A percentile compares a stretch with the other conserved stretches of the same genome.
These are phyloP conservation scores for Candida boidinii DNA, from an alignment of 805 yeast genomes.

Conservation along the genomic window DNA sequence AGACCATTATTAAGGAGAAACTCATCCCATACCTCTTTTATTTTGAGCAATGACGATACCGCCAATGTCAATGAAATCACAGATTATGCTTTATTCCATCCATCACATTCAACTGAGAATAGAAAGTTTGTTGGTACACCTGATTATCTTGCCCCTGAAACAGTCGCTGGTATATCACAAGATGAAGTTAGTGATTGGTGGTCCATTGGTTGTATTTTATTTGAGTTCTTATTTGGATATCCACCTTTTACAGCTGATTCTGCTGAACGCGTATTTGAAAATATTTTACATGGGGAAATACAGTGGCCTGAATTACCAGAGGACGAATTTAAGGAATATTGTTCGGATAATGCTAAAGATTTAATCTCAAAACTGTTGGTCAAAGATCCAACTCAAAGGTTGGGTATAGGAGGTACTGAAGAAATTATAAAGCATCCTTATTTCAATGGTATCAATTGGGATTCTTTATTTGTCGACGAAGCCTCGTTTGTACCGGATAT, in stretches of 20 bases:
- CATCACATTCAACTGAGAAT: constrained; percentile 34
- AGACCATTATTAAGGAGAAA: constrained; percentile 40
- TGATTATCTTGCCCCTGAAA: constrained; percentile 95
- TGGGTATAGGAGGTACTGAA: constrained; percentile 71
- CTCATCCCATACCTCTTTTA: constrained; percentile 50
- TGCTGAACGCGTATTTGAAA: constrained; percentile 75
- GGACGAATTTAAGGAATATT: constrained; percentile 42
- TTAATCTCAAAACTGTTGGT: constrained; percentile 55
- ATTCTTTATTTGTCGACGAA: constrained; percentile 52
- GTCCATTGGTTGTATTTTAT: constrained; percentile 93
- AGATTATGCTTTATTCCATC: constrained; percentile 66
- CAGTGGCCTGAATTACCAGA: constrained; percentile 73
- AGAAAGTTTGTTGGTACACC: constrained; percentile 92
- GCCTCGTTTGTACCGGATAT: constrained; percentile 78
- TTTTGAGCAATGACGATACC: constrained; percentile 41
- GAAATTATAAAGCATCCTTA: constrained; percentile 79
- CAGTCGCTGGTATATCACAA: constrained; percentile 77
- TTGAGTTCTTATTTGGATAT: constrained; percentile 85
- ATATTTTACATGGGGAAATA: constrained; percentile 63
- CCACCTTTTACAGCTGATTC: constrained; percentile 89
- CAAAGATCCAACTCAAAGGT: constrained; percentile 54
- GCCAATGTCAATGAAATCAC: constrained; percentile 16
- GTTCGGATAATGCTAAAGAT: constrained; percentile 65
- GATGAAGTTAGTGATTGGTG: constrained; percentile 95
- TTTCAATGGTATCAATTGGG: constrained; percentile 71